Evolutionary conservation across 192 early-diverging fungal species (phyloP), one percentile per base, ranked within the genome.

Genomic region (Umbelopsis sp.): DNA sequence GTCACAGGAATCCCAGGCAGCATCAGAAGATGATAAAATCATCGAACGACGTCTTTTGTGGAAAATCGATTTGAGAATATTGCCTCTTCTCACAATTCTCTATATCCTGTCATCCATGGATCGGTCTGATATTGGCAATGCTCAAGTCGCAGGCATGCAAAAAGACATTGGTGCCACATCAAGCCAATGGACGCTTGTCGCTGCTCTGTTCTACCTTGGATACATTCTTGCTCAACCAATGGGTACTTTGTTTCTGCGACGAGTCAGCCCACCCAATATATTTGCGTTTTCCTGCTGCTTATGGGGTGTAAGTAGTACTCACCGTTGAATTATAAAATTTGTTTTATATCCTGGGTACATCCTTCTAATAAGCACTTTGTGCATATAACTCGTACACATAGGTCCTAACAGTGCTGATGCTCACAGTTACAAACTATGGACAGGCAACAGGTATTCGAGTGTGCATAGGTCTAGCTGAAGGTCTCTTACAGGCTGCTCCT

Each of bases 71-170:
- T 53, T 70, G 50, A 54, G 69, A 41, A 70, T 70, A 53, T 54
- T 70, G 32, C 69, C 69, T 21, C 8, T 70, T 26, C 50, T 70
- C 8, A 54, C 50, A 25, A 7, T 54, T 4, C 50, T 70, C 50
- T 70, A 70, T 14, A 38, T 70, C 24, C 14, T 70, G n/a, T 31
- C 69, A 4, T 29, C 69, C 16, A 70, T 70, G 51, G 69, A 70
- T 43, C 69, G 51, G n/a, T 22, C 50, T 70, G 69, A 70, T 24
- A 53, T 70, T 43, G 69, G 69, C 4, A 70, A 70, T 17, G 69
- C 69, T 41, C 69, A 70, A 51, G 51, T 70, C 14, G 69, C 69
- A 29, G 69, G 69, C 41, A 70, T 70, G 69, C 69, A 70, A 70
- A 34, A 52, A 24, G 69, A 70, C 21, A 24, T 70, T 2, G 49